Evolutionary conservation across 148 eudicot species (phyloP), one percentile per base, ranked within the genome.

Genomic region (Suaeda aralocaspica): DNA sequence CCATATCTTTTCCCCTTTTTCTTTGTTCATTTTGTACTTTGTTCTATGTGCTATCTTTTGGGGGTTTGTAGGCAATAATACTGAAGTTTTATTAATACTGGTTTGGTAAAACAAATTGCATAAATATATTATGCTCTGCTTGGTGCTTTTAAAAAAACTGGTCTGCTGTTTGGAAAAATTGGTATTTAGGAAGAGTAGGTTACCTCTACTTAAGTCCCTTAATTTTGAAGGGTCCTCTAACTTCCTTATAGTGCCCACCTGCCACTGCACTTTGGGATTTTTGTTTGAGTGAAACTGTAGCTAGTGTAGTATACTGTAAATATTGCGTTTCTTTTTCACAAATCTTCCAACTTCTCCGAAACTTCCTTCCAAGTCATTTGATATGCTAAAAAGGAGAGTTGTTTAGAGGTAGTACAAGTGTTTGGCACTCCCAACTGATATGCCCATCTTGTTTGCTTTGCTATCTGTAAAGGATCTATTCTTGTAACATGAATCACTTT

Each of bases 1-100:
- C 80, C 68, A 39, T 53, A n/a, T 36, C 19, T 67, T 44, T 26
- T 74, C n/a, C 50, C 28, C 15, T 29, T 50, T 39, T 6, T 62
- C 19, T 15, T 25, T 22, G 33, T 52, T 39, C 8, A 5, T 22
- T 25, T 53, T 19, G 8, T 62, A 13, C 13, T 52, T 48, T 57
- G 14, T 30, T n/a, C 30, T 25, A 29, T 52, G 57, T 25, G 42
- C 63, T 21, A 50, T 30, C 18, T 59, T 29, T 33, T 59, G 19
- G 41, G 63, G 22, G 12, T 1, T 46, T 16, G 19, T 1, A 15
- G 50, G 15, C 15, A 12, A 0, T 4, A 46, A 46, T 12, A 46
- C 15, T 15, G 4, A 15, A 46, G 3, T 46, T 11, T 15, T 46
- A 46, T 0, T 46, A 12, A 0, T 12, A 12, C 2, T 3, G 15